A percentile compares a stretch with the other conserved stretches of the same genome.
Conservation (phyloP, 805 yeast species). For the Peterozyma xylosa region DNA sequence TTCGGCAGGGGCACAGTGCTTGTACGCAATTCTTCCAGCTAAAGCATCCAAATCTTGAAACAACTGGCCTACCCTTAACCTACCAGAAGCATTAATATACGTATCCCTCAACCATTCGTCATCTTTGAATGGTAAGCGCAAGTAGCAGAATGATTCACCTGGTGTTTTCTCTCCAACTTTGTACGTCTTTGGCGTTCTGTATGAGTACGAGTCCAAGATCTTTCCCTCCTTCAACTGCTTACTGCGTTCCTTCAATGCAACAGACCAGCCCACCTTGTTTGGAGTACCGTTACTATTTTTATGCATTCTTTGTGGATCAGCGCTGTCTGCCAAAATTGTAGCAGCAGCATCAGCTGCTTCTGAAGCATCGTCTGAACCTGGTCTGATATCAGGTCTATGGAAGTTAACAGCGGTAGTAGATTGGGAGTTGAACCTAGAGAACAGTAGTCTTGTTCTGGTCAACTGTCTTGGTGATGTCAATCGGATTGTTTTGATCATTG, state of each 20-base stretch:
- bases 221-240: constrained; percentile 69
- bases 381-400: constrained; percentile 13
- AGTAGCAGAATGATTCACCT: constrained; percentile 65
- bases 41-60: constrained; percentile 92
- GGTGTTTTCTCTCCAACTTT: constrained; percentile 68
- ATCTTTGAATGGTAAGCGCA: constrained; percentile 74
- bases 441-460: background rate
- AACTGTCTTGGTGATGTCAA: too few relatives aligned
- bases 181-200: constrained; percentile 65
- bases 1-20: constrained; percentile 91
- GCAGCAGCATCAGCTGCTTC: constrained; percentile 71
- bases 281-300: constrained; percentile 12
- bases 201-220: constrained; percentile 60
- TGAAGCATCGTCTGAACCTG: constrained; percentile 41
- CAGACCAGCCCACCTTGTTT: constrained; percentile 74
- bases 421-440: background rate
- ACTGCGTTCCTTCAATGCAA: constrained; percentile 69
- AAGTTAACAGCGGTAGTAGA: constrained; percentile 5
- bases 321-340: constrained; percentile 55
- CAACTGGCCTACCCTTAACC: constrained; percentile 84
- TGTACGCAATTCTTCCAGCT: constrained; percentile 89
- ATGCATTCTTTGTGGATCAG: constrained; percentile 39
- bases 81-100: constrained; percentile 85
- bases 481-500: too few relatives aligned
- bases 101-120: constrained; percentile 79